Conservation (phyloP, 768 basidiomycete genomes). For the Podaxis carcinomalis region DNA sequence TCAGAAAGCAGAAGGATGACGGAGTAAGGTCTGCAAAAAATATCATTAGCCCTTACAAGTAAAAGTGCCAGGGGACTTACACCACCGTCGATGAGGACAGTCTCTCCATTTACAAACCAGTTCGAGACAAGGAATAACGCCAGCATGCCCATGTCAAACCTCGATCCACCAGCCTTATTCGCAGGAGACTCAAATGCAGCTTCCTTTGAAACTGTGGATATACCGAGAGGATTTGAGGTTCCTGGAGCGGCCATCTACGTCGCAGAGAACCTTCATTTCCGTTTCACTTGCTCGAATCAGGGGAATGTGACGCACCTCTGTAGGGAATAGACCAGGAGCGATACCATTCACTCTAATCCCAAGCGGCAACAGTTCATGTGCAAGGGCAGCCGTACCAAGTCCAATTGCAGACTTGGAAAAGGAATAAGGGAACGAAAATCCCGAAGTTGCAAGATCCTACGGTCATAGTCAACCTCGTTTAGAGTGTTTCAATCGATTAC, state of each 20-base stretch:
- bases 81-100: constrained; percentile 45
- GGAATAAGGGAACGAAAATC: constrained; percentile 39
- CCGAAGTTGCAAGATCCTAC: constrained; percentile 37
- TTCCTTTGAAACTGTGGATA: constrained; percentile 18
- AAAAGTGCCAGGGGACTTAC: constrained; percentile 25
- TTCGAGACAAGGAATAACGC: constrained; percentile 42
- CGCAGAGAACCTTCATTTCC: not conserved
- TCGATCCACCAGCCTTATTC: constrained; percentile 28
- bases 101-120: constrained; percentile 45
- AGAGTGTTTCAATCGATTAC: not conserved
- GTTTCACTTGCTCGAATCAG: not conserved
- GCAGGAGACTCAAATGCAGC: constrained; percentile 31
- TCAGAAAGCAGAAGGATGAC: constrained; percentile 34
- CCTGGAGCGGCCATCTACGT: constrained; percentile 26
- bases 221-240: constrained; percentile 20
- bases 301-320: constrained; percentile 14
- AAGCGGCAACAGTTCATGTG: constrained; percentile 43
- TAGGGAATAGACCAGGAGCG: constrained; percentile 36
- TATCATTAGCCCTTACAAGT: not conserved
- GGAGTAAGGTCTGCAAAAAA: constrained; percentile 25
- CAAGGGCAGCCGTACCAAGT: constrained; percentile 40
- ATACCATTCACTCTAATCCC: constrained; percentile 47
- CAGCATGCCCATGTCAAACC: constrained; percentile 37
- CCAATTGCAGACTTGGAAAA: constrained; percentile 46
- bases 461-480: not conserved